Evolutionary conservation across 208 protist genomes (phyloP).

Genomic region (Leishmania arabica): DNA sequence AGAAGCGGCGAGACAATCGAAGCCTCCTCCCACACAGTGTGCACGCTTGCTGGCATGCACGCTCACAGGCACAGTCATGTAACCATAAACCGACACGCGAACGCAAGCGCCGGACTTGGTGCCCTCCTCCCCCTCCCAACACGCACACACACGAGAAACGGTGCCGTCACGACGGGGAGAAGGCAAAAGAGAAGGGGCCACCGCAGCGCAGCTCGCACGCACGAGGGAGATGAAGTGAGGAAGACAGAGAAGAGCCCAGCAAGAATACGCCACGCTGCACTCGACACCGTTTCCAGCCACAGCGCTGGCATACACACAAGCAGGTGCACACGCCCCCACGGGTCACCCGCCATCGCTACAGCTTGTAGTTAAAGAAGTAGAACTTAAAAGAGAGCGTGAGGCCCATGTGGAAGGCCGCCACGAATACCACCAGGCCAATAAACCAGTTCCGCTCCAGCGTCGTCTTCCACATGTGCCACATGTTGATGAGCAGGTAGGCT

Average conservation of each 20-base stretch:
- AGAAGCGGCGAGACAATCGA: neutral
- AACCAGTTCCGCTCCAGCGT: constrained; percentile 72
- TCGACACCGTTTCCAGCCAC: neutral
- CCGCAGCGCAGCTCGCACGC: neutral
- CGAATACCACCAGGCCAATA: constrained; percentile 60
- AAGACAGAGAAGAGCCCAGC: neutral
- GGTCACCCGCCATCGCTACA: constrained; percentile 18
- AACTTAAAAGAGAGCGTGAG: constrained; percentile 87
- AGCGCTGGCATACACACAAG: neutral
- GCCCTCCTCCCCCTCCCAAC: neutral
- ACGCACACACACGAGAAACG: neutral
- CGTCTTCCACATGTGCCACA: constrained; percentile 80
- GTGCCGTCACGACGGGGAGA: neutral
- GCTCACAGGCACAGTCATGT: neutral
- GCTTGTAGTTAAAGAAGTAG: constrained; percentile 87
- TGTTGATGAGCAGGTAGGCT: constrained; percentile 75
- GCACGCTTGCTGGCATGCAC: neutral
- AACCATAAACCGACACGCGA: neutral
- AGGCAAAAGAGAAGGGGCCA: neutral
- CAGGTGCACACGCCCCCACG: neutral
- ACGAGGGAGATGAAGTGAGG: neutral
- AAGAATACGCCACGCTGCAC: neutral
- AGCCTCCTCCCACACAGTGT: neutral
- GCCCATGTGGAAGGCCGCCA: constrained; percentile 66
- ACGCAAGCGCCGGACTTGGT: neutral